Percentiles rank a stretch among this genome's conserved stretches.
Evolutionary conservation across 768 basidiomycete genomes (phyloP).

Genomic region (Mycena galopus): DNA sequence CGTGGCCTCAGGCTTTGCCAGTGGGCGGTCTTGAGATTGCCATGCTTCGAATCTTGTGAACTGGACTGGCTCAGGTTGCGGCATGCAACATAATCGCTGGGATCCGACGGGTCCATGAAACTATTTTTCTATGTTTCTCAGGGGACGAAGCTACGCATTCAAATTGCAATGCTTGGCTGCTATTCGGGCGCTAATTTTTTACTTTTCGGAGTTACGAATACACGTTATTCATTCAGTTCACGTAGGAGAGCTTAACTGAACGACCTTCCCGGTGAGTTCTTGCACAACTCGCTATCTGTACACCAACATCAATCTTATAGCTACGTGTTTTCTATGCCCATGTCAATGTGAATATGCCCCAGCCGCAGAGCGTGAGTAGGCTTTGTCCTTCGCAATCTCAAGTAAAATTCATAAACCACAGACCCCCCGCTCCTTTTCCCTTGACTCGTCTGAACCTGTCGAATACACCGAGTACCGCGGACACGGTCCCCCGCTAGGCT

Average conservation of each 20-base stretch:
- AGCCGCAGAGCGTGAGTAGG: neutral
- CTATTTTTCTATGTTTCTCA: too few species aligned
- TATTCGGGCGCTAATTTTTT: too few species aligned
- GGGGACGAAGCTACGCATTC: too few species aligned
- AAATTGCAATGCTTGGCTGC: too few species aligned
- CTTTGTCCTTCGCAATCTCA: neutral
- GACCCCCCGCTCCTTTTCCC: slow-evolving; percentile 2
- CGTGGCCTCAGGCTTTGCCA: too few species aligned
- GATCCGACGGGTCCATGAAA: too few species aligned
- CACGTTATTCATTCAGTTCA: neutral
- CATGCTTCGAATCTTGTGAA: too few species aligned
- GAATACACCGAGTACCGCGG: slow-evolving; percentile 18
- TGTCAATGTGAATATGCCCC: neutral
- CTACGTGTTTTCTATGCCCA: neutral
- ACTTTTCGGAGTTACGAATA: too few species aligned
- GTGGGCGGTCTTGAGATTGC: too few species aligned
- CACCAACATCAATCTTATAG: neutral
- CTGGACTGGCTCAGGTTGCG: too few species aligned
- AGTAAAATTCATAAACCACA: neutral
- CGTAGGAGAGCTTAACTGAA: neutral
- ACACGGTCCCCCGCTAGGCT: neutral
- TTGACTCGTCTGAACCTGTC: neutral
- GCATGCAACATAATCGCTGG: too few species aligned
- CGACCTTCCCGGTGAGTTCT: neutral
- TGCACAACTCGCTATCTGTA: neutral